Percentiles rank a stretch among this genome's conserved stretches.
Evolutionary conservation across 352 stramenopile species (phyloP).

Genomic region (Stramenopiles sp.): DNA sequence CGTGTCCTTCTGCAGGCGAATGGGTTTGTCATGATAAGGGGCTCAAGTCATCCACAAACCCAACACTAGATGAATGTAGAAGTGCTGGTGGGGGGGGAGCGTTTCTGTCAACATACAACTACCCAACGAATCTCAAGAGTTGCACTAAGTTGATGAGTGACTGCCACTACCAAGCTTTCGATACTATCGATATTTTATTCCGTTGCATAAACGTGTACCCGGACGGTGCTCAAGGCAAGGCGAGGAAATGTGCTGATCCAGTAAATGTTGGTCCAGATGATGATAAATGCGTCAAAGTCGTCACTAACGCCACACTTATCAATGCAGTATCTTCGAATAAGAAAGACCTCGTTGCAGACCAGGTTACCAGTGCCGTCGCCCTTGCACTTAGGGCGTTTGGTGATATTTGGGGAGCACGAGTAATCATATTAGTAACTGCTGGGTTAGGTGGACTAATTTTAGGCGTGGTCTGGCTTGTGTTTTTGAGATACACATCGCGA

Average conservation of each 20-base stretch:
- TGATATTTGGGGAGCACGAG: conserved; percentile 40
- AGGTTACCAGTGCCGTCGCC: conserved; percentile 34
- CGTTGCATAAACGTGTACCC: conserved; percentile 38
- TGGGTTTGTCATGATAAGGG: conserved; percentile 53
- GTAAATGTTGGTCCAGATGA: conserved; percentile 30
- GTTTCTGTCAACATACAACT: neutral
- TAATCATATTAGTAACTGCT: conserved; percentile 33
- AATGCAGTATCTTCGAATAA: conserved; percentile 38
- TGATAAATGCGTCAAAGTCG: conserved; percentile 42
- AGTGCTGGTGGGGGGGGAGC: conserved; percentile 19
- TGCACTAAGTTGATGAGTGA: neutral
- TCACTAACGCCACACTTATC: conserved; percentile 36
- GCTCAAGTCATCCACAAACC: conserved; percentile 29
- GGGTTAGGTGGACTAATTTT: conserved; percentile 34
- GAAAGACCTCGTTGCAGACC: conserved; percentile 44
- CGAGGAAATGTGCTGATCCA: neutral
- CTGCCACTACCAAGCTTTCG: neutral
- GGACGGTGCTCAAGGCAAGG: conserved; percentile 28
- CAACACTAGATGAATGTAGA: conserved; percentile 43
- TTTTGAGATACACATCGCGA: conserved; percentile 44
- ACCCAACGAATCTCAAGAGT: neutral
- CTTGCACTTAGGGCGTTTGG: conserved; percentile 39
- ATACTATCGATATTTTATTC: neutral
- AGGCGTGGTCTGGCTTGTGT: conserved; percentile 40
- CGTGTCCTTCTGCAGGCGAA: conserved; percentile 30